Conservation (phyloP, 768 basidiomycete genomes). For the Lactifluus echinatus region DNA sequence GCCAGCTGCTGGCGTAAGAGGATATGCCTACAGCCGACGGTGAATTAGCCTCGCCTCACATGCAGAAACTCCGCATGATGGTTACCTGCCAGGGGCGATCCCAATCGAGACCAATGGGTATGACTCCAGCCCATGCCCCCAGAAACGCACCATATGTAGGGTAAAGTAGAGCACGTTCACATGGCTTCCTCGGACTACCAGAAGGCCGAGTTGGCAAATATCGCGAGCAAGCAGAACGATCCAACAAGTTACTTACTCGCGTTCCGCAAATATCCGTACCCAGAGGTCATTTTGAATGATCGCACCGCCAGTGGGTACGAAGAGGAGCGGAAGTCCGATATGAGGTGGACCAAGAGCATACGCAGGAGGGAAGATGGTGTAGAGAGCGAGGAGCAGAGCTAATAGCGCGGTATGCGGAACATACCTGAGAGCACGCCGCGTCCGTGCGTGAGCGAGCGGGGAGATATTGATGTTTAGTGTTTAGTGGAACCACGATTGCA, state of each 20-base stretch:
- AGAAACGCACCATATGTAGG: constrained; percentile 62
- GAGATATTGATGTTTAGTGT: no score
- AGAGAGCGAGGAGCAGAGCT: constrained; percentile 55
- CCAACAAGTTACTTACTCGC: constrained; percentile 49
- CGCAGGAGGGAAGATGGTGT: constrained; percentile 58
- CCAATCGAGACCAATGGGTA: constrained; percentile 93
- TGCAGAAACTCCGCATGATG: neutral
- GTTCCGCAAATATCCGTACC: constrained; percentile 73
- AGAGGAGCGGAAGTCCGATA: constrained; percentile 24
- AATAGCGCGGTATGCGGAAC: constrained; percentile 56
- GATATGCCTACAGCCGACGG: constrained; percentile 54
- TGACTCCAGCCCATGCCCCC: constrained; percentile 74
- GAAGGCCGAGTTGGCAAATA: neutral
- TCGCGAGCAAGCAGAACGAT: neutral
- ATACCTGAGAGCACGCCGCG: constrained; percentile 22
- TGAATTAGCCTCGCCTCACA: constrained; percentile 11
- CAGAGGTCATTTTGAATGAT: constrained; percentile 55
- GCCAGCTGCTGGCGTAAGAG: constrained; percentile 67
- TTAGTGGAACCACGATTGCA: no score
- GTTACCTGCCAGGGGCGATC: constrained; percentile 92
- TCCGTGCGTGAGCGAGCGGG: neutral
- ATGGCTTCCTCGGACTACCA: constrained; percentile 44
- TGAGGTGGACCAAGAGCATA: constrained; percentile 58
- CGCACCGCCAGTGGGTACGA: constrained; percentile 31
- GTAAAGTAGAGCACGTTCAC: constrained; percentile 75